Base-by-base conservation (phyloP, 2,329 filamentous ascomycete genomes). In the Diplodia seriata region DNA sequence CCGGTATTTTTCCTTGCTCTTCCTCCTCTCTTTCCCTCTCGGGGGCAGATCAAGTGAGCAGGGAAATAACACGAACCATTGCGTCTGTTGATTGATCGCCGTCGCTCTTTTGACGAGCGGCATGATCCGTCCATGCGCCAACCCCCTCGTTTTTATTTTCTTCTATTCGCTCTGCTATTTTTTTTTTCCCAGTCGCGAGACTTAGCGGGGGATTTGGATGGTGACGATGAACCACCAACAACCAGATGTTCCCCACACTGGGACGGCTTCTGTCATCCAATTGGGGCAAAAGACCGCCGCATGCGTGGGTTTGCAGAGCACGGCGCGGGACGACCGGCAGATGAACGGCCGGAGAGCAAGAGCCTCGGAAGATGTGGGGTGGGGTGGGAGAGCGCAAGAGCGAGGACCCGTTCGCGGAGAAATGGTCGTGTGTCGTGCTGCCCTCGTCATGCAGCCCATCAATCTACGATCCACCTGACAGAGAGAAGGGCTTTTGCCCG, bases 261-360 rank as follows among this genome's bases (percentile, higher is more conserved):
- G 18, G 40, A 43, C 43, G 18, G 20, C 18, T 20, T 47, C 3
- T 47, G 20, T 20, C 20, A 2, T 9, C 43, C 43, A 8, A 20
- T 47, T n/a, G 43, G 43, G 18, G n/a, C 20, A 47, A 20, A 20
- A 47, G 15, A 8, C 43, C 43, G n/a, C n/a, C 43, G 43, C n/a
- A 47, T 47, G 18, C n/a, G 36, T 38, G 36, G 36, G 36, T 38
- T 38, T 11, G 36, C 36, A 38, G 33, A 47, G 43, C 43, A 47
- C 43, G 43, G 43, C 43, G 43, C 43, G 43, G 43, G 43, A 47
- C 43, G 43, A 20, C 43, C 43, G 43, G 43, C 43, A 47, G 43
- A 47, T 47, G 43, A 47, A n/a, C 43, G 36, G 36, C 36, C 36
- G 43, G 43, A 47, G 43, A 20, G n/a, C 43, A 47, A 47, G 43